Percentiles rank a stretch among this genome's conserved stretches.
phyloP scores from a whole-genome alignment of 257 asterid species.

The Ocimum tenuiflorum region DNA sequence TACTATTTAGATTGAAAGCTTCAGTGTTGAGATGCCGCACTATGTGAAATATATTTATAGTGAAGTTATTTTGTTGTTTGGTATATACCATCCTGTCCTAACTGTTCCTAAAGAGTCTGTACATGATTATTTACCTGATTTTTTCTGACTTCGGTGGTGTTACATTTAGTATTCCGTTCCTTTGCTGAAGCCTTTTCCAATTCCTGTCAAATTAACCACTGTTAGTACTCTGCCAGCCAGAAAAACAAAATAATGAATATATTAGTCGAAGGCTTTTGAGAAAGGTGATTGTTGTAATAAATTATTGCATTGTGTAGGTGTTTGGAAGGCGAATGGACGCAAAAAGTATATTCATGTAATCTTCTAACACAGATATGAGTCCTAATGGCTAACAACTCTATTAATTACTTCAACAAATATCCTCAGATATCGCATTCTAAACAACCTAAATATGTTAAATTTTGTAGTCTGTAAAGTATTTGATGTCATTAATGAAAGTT shows the following conservation, averaged over 20 bases:
- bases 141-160: constrained; percentile 5
- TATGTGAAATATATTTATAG: neutral
- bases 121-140: neutral
- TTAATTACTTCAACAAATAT: neutral
- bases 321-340: neutral
- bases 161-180: constrained; percentile 13
- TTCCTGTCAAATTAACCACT: constrained; percentile 27
- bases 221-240: constrained; percentile 12
- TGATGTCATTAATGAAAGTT: neutral
- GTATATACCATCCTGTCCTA: constrained; percentile 15
- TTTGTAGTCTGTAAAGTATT: neutral
- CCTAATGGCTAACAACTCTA: neutral
- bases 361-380: constrained; percentile 1
- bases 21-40: constrained; percentile 6
- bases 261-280: constrained; percentile 6
- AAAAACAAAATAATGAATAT: constrained; percentile 2
- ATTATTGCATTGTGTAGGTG: neutral
- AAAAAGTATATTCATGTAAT: neutral
- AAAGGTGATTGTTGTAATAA: neutral
- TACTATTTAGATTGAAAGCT: neutral
- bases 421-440: neutral
- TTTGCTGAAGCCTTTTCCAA: constrained; percentile 19
- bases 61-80: neutral
- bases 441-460: neutral
- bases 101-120: constrained; percentile 1